Evolutionary conservation across 2,329 filamentous ascomycete genomes (phyloP).

Genomic region (Pseudocercospora macadamiae): DNA sequence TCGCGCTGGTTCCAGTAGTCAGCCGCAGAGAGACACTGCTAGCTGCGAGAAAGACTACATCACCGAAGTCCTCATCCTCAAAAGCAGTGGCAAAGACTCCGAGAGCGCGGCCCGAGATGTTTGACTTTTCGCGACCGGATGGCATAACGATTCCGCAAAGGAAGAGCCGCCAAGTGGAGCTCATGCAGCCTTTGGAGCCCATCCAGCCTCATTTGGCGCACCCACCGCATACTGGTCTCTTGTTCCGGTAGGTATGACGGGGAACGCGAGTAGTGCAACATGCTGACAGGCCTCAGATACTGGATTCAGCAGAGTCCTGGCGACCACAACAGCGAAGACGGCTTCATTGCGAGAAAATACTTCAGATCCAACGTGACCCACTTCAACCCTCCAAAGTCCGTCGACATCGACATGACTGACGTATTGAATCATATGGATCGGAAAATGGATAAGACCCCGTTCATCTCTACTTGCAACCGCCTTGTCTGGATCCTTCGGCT

Average conservation of each 20-base stretch:
- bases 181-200: neutral
- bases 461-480: slow-evolving; percentile 19
- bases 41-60: too few species aligned
- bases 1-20: too few species aligned
- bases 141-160: neutral
- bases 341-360: slow-evolving; percentile 3
- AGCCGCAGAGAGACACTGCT: too few species aligned
- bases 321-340: neutral
- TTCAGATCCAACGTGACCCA: neutral
- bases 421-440: slow-evolving; percentile 1
- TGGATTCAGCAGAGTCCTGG: neutral
- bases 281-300: neutral
- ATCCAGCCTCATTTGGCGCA: neutral
- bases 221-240: neutral
- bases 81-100: too few species aligned
- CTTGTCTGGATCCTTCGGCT: slow-evolving; percentile 19
- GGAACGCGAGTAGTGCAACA: neutral
- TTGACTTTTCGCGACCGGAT: neutral
- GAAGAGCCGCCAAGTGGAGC: neutral
- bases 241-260: neutral
- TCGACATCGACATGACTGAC: neutral
- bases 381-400: neutral
- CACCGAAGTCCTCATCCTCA: too few species aligned
- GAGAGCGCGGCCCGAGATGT: too few species aligned
- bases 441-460: slow-evolving; percentile 6